Percentiles rank a stretch among this genome's conserved stretches.
Evolutionary conservation across 2,329 filamentous ascomycete species (phyloP).

Genomic region (Botrytis fabae): DNA sequence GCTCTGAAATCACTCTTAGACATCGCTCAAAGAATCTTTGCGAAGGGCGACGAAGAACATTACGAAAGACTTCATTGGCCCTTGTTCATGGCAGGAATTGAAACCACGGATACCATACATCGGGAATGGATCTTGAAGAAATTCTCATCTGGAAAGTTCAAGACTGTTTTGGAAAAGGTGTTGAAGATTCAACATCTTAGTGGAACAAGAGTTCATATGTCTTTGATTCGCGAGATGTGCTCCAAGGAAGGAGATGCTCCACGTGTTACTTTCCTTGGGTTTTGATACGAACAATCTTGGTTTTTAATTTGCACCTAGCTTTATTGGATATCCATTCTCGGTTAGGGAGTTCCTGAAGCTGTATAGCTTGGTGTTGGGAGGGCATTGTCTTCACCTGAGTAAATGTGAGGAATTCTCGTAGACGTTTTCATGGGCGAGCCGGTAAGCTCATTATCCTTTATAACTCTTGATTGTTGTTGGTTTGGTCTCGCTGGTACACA

Average conservation of each 20-base stretch:
- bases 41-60: constrained; percentile 17
- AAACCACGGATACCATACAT: constrained; percentile 25
- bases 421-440: not conserved
- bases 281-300: not conserved
- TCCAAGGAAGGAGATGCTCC: constrained; percentile 16
- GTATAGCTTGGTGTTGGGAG: not conserved
- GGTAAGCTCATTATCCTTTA: not conserved
- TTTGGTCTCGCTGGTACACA: not conserved
- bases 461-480: not conserved
- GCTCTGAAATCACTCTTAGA: constrained; percentile 12
- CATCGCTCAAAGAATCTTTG: constrained; percentile 14
- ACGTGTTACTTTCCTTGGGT: constrained; percentile 18
- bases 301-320: not conserved
- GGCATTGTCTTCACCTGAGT: not conserved
- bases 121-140: constrained; percentile 21
- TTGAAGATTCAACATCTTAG: constrained; percentile 10
- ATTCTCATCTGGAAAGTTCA: constrained; percentile 12
- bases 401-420: not conserved
- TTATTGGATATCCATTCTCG: not conserved
- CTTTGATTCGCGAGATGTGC: constrained; percentile 18
- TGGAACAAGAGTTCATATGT: constrained; percentile 10
- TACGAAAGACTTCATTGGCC: constrained; percentile 23
- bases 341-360: not conserved
- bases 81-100: constrained; percentile 26
- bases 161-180: constrained; percentile 13